Evolutionary conservation across 2,329 filamentous ascomycete genomes (phyloP), one percentile per base, ranked within the genome.

Genomic region (Colletotrichum sp.): DNA sequence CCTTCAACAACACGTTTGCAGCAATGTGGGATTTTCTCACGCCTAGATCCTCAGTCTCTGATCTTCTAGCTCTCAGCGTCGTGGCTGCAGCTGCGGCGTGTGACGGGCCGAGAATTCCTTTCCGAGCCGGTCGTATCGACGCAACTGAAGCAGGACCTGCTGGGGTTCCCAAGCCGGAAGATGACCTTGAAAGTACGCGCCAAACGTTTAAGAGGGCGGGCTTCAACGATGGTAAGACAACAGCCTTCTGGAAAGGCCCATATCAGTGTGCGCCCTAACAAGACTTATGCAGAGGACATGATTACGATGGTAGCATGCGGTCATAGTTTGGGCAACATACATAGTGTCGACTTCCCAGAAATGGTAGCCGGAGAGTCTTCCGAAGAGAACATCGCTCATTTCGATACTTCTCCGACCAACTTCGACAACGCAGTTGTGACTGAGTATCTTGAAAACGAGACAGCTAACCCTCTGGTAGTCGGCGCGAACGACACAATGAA

Each of bases 301-400:
- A 80, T 80, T 72, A 78, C 75, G 2, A 39, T 80, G 36, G 78
- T 80, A 10, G 79, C 79, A 10, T 80, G 79, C 30, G 79, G 79
- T 9, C 79, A 80, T 64, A 79, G 77, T 6, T 66, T 80, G 4
- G 79, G 79, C 44, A 79, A 79, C 16, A 77, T 80, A 16, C 79
- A 80, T 28, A 78, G 79, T 15, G 73, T 76, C 30, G 78, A 80
- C 48, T 80, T 79, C 59, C 79, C 79, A 2, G 67, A 79, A 10
- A 79, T 80, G 68, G 77, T 78, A 22, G 30, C 28, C 8, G 60
- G 28, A 24, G 18, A 34, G 13, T 7, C 36, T 16, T 30, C n/a
- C 30, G n/a, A 30, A 22, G 66, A 80, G 34, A 79, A 84, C 72
- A 82, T 87, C 62, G 84, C 83, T n/a, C 79, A 80, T 68, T 82